Conservation (phyloP, 2,329 filamentous ascomycete species). For the Akanthomyces uredinophilus region DNA sequence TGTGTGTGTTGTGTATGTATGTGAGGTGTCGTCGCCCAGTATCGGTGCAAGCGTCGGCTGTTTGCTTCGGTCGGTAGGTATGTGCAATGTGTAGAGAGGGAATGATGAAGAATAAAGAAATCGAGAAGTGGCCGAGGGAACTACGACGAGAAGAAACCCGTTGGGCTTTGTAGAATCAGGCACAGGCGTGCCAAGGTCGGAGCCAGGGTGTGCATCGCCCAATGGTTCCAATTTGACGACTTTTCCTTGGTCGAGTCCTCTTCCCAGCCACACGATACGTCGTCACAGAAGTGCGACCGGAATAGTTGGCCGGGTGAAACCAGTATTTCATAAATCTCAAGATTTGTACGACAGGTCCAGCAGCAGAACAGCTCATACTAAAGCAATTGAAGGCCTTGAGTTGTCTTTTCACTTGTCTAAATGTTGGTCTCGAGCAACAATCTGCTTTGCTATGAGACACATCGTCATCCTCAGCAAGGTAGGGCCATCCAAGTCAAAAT, state of each 20-base stretch:
- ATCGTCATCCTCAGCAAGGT: background rate
- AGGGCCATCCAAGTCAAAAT: background rate
- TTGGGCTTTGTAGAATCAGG: background rate
- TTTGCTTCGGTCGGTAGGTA: too few species aligned
- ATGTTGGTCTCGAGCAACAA: background rate
- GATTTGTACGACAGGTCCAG: background rate
- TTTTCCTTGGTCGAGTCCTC: slow-evolving; percentile 2
- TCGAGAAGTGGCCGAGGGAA: background rate
- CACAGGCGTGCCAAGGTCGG: background rate
- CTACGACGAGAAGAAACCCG: background rate
- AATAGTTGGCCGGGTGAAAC: too few species aligned
- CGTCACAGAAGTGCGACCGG: background rate
- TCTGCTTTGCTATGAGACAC: slow-evolving; percentile 2
- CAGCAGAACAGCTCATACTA: background rate
- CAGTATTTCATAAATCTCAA: too few species aligned
- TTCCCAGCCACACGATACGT: slow-evolving; percentile 8
- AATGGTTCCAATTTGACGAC: background rate
- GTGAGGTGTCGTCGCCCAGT: background rate
- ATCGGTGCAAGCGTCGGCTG: too few species aligned
- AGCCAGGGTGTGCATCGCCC: slow-evolving; percentile 1
- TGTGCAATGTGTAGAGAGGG: background rate
- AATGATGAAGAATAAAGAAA: background rate
- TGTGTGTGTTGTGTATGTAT: background rate
- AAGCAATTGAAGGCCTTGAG: background rate
- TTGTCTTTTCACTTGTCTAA: background rate